These are phyloP conservation scores for Chlorella variabilis DNA, from an alignment of 163 green algal genomes.

Conservation along the genomic window DNA sequence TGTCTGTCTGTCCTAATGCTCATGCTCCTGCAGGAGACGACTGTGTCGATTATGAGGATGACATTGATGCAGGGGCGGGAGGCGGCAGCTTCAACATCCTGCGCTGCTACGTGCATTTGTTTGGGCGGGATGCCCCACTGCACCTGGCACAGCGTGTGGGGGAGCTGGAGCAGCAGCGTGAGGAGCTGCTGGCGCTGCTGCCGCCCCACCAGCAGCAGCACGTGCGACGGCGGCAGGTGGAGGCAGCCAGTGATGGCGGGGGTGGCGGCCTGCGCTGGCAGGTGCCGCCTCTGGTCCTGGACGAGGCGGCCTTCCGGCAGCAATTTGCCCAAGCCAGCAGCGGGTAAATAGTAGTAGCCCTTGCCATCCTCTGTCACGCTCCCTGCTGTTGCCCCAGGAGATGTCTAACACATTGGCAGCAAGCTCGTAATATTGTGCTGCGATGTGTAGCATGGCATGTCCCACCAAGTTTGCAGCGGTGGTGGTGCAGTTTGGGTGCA, in stretches of 20 bases:
- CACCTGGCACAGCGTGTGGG: constrained; percentile 66
- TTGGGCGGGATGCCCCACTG: constrained; percentile 58
- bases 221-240: constrained; percentile 36
- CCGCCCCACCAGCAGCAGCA: constrained; percentile 42
- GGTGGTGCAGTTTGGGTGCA: too few species aligned
- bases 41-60: constrained; percentile 57
- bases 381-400: too few species aligned
- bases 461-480: too few species aligned
- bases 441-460: too few species aligned
- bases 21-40: constrained; percentile 47
- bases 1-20: background rate
- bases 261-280: constrained; percentile 50
- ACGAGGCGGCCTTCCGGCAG: constrained; percentile 50
- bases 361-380: too few species aligned
- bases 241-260: constrained; percentile 13
- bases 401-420: too few species aligned
- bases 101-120: constrained; percentile 74
- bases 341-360: too few species aligned
- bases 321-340: constrained; percentile 2
- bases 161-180: constrained; percentile 58
- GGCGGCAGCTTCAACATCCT: constrained; percentile 80
- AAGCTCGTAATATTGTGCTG: too few species aligned
- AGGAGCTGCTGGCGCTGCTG: constrained; percentile 54
- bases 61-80: constrained; percentile 12
- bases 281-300: constrained; percentile 59